Percentiles rank a stretch among this genome's conserved stretches.
Conservation (phyloP, 768 basidiomycete species). For the Tephrocybe sp. region DNA sequence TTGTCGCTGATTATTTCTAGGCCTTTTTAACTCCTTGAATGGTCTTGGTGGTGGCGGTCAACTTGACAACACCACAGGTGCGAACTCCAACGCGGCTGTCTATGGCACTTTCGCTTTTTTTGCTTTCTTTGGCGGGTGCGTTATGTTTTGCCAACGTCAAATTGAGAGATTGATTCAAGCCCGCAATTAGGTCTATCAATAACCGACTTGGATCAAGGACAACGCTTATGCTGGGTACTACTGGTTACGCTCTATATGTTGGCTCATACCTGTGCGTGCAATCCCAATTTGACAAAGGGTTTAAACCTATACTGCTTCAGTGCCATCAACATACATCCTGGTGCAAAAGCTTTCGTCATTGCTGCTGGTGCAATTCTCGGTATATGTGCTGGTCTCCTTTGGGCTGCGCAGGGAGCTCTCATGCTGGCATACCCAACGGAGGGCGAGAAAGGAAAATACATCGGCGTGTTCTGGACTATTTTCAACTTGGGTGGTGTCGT, state of each 20-base stretch:
- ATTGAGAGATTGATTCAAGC: neutral
- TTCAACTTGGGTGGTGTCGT: conserved; percentile 84
- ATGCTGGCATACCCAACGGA: conserved; percentile 87
- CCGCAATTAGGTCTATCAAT: conserved; percentile 60
- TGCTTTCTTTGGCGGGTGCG: conserved; percentile 38
- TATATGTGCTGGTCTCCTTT: conserved; percentile 68
- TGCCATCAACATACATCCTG: conserved; percentile 66
- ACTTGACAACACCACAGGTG: conserved; percentile 60
- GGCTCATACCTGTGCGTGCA: conserved; percentile 66
- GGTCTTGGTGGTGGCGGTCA: conserved; percentile 83
- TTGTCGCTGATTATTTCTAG: conserved; percentile 31
- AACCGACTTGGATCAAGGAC: conserved; percentile 74
- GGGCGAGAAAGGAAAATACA: conserved; percentile 73
- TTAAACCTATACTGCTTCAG: conserved; percentile 31
- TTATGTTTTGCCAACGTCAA: neutral
- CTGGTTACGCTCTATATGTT: conserved; percentile 77
- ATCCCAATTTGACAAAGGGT: neutral
- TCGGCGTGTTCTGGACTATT: conserved; percentile 81
- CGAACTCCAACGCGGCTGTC: conserved; percentile 69
- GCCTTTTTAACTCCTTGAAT: conserved; percentile 78
- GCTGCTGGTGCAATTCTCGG: conserved; percentile 74
- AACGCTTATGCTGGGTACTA: conserved; percentile 72
- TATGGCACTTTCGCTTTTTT: conserved; percentile 54
- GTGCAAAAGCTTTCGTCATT: conserved; percentile 66
- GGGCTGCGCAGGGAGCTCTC: conserved; percentile 81